A percentile compares a stretch with the other conserved stretches of the same genome.
Conservation (phyloP, 2,329 filamentous ascomycete species). For the Beauveria brongniartii region DNA sequence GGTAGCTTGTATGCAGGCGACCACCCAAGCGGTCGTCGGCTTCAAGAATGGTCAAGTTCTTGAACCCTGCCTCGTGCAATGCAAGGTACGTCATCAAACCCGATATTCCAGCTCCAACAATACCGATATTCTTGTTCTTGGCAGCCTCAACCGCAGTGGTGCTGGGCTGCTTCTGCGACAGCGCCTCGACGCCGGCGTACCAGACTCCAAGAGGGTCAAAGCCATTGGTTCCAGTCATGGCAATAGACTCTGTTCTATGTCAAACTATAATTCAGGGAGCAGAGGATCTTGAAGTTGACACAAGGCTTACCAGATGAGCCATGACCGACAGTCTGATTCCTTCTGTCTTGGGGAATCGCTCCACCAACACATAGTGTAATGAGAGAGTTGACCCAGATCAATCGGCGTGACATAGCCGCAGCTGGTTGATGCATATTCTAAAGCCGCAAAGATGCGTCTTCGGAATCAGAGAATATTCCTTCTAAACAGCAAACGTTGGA, state of each 20-base stretch:
- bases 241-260: constrained; percentile 21
- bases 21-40: constrained; percentile 53
- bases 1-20: constrained; percentile 55
- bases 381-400: not conserved
- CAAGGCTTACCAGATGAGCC: not conserved
- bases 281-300: too few relatives aligned
- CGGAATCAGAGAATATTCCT: too few relatives aligned
- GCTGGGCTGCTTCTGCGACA: constrained; percentile 45
- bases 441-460: not conserved
- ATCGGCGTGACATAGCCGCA: not conserved
- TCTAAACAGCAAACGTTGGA: too few relatives aligned
- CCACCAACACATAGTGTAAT: not conserved
- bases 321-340: not conserved
- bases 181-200: constrained; percentile 57
- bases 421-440: not conserved
- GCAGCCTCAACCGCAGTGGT: constrained; percentile 17
- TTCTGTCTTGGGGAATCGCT: not conserved
- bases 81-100: constrained; percentile 52
- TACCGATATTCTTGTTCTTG: constrained; percentile 47
- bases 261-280: not conserved
- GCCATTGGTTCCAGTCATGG: constrained; percentile 43
- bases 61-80: constrained; percentile 45
- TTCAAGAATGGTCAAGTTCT: constrained; percentile 55
- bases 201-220: constrained; percentile 37
- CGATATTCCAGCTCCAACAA: constrained; percentile 58